These are phyloP conservation scores for Cubamyces sp. DNA, from an alignment of 768 basidiomycete genomes.

Conservation along the genomic window DNA sequence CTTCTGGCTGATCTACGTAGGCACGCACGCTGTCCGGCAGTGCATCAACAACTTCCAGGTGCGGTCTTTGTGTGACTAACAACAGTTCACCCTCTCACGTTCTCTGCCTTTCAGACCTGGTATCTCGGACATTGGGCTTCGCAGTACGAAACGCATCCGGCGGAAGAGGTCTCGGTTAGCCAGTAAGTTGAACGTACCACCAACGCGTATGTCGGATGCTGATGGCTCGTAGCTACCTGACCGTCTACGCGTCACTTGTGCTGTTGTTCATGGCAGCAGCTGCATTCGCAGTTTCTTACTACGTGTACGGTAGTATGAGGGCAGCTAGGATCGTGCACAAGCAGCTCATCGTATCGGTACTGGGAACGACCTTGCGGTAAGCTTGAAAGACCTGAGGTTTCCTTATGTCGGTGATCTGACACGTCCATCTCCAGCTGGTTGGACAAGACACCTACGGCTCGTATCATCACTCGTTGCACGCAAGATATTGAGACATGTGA, in stretches of 20 bases:
- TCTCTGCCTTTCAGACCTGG: conserved; percentile 38
- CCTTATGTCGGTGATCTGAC: background rate
- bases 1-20: conserved; percentile 10
- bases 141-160: conserved; percentile 27
- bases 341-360: conserved; percentile 52
- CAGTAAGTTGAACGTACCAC: conserved; percentile 21
- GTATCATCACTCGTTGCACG: conserved; percentile 38
- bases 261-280: conserved; percentile 17
- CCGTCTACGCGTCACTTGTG: conserved; percentile 43
- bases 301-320: conserved; percentile 49
- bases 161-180: conserved; percentile 20
- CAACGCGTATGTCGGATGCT: background rate
- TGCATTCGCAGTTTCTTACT: conserved; percentile 34
- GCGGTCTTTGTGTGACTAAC: background rate
- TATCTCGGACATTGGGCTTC: conserved; percentile 42
- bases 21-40: background rate
- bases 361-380: conserved; percentile 65
- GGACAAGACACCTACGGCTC: conserved; percentile 39
- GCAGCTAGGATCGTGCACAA: conserved; percentile 60
- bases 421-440: conserved; percentile 34
- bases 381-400: conserved; percentile 33
- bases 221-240: conserved; percentile 48
- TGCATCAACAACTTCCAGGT: conserved; percentile 8
- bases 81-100: background rate
- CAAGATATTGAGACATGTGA: conserved; percentile 38